Conservation (phyloP, 1,284 basidiomycete genomes). For the Puccinia novopanici region DNA sequence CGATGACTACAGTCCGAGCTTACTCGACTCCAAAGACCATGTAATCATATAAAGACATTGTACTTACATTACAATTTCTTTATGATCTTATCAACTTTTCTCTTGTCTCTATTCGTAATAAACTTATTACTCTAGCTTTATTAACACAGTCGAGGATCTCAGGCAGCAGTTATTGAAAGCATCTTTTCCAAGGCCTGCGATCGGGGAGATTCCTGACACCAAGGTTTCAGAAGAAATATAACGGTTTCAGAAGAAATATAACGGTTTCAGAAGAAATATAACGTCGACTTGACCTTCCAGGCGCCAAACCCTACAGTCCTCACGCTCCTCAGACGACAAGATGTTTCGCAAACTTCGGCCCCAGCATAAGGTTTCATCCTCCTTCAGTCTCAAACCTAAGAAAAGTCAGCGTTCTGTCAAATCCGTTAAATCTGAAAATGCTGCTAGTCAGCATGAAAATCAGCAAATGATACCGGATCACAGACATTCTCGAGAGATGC, state of each 20-base stretch:
- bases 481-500: neutral
- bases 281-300: neutral
- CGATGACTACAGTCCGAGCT: too few species aligned
- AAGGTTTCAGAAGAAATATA: conserved; percentile 9
- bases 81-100: too few species aligned
- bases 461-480: conserved; percentile 1
- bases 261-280: too few species aligned
- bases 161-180: neutral
- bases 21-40: too few species aligned
- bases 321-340: neutral
- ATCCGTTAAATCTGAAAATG: neutral
- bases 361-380: conserved; percentile 13
- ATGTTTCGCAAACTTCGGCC: conserved; percentile 29
- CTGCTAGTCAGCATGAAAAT: neutral
- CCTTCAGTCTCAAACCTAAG: conserved; percentile 3
- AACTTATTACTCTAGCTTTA: too few species aligned
- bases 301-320: neutral
- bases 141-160: too few species aligned
- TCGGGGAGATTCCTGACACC: neutral
- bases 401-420: conserved; percentile 8
- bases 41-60: too few species aligned
- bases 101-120: too few species aligned
- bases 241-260: too few species aligned
- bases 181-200: neutral
- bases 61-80: too few species aligned